Base-by-base conservation (phyloP, 768 basidiomycete species). In the Cantharellus cinnabarinus region DNA sequence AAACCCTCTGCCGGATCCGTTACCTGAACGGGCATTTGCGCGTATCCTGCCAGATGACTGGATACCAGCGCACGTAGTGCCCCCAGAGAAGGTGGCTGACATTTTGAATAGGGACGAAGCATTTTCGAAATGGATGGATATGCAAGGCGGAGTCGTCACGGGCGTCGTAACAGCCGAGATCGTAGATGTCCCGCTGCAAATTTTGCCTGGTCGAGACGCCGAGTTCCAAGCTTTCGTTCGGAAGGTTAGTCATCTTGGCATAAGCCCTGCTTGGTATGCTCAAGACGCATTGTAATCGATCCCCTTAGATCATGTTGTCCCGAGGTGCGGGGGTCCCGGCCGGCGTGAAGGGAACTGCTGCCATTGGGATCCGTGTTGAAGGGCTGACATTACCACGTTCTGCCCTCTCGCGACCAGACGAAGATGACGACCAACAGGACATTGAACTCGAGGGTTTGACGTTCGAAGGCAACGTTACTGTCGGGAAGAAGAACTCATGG, bases 201-300 rank as follows among this genome's bases (percentile, higher is more conserved):
- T 89, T 5, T 71, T 90, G 0, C 85, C 86, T 0, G 85, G 87
- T 3, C 76, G 88, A 50, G 77, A 87, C 67, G 79, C 75, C 62
- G 77, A 83, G 65, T 88, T 90, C 62, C 79, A 82, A 61, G 73
- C 75, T 58, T 90, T 90, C 61, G 78, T 89, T 14, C 70, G 75
- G 63, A 89, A 90, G 80, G 86, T 85, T 61, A 42, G 65, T 54
- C n/a, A 57, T 34, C 58, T 64, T 2, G 59, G 10, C 52, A 10
- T 1, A 7, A 37, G 52, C 39, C 5, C 34, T 7, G 14, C 14
- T 2, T 40, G 39, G 39, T 57, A 39, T 35, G 34, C 14, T 40
- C 14, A 14, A 14, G 41, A 38, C 7, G 34, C 38, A 41, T 39
- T 5, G 5, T 2, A 15, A 42, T 14, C 52, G 2, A 14, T 10